Evolutionary conservation across 2,329 filamentous ascomycete genomes (phyloP).

Genomic region (Apiospora pterosperma): DNA sequence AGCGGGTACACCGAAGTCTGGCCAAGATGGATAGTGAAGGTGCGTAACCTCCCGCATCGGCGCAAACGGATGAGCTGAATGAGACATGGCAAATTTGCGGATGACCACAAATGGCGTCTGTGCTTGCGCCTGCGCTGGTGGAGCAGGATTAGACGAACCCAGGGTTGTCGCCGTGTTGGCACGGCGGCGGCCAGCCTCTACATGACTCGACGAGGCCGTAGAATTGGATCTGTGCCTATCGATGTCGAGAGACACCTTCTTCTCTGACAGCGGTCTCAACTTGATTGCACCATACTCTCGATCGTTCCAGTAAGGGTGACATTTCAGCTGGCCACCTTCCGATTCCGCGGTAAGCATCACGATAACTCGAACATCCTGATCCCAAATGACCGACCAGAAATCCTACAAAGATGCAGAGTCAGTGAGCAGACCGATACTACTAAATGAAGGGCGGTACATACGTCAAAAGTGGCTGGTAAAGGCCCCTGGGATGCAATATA

Average conservation of each 20-base stretch:
- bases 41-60: constrained; percentile 92
- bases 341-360: constrained; percentile 95
- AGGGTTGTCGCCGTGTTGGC: constrained; percentile 51
- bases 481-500: constrained; percentile 97
- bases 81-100: constrained; percentile 81
- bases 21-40: constrained; percentile 93
- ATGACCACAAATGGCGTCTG: constrained; percentile 77
- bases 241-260: constrained; percentile 74
- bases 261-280: constrained; percentile 76
- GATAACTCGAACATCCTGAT: constrained; percentile 90
- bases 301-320: constrained; percentile 87
- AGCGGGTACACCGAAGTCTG: constrained; percentile 90
- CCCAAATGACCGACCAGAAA: constrained; percentile 98
- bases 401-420: constrained; percentile 53
- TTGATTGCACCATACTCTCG: constrained; percentile 75
- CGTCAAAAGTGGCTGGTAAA: constrained; percentile 85
- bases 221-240: constrained; percentile 45
- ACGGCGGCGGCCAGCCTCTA: constrained; percentile 45
- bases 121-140: constrained; percentile 22
- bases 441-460: constrained; percentile 40
- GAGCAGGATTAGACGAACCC: constrained; percentile 27
- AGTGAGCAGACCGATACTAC: neutral
- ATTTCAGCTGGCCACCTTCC: constrained; percentile 91
- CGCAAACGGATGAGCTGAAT: constrained; percentile 73
- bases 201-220: constrained; percentile 17